phyloP scores from a whole-genome alignment of 441 rosid species.

The Erodium chrysanthum region DNA sequence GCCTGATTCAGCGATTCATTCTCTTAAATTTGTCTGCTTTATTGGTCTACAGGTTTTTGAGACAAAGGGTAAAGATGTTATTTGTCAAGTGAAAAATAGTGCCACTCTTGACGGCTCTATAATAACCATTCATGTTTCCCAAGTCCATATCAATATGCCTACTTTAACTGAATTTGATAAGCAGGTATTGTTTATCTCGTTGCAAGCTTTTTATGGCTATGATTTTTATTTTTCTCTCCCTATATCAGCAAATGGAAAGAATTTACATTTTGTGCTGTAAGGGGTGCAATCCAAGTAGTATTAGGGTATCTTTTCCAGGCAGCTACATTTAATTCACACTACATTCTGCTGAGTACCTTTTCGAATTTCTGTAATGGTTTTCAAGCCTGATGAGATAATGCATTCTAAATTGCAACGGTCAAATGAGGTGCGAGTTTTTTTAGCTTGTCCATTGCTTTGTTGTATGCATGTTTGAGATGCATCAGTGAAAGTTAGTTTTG shows the following conservation, averaged over 20 bases:
- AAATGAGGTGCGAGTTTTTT: not conserved
- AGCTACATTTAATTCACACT: not conserved
- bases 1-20: not conserved
- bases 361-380: not conserved
- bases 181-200: slow-evolving; percentile 8
- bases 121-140: slow-evolving; percentile 19
- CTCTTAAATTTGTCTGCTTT: not conserved
- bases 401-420: not conserved
- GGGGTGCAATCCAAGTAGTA: not conserved
- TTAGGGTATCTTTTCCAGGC: not conserved
- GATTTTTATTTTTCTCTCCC: not conserved
- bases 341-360: not conserved
- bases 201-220: not conserved
- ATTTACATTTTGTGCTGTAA: not conserved
- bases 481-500: not conserved
- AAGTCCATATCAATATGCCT: slow-evolving; percentile 20
- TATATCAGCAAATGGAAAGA: not conserved
- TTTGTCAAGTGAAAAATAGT: slow-evolving; percentile 21
- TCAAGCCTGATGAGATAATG: not conserved
- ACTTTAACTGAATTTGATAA: slow-evolving; percentile 25
- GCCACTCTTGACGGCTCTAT: slow-evolving; percentile 23
- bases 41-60: slow-evolving; percentile 19
- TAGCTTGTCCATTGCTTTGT: too few species aligned
- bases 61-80: slow-evolving; percentile 21
- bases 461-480: not conserved